phyloP scores from a whole-genome alignment of 352 stramenopile species.

The Blastocystis sp. region DNA sequence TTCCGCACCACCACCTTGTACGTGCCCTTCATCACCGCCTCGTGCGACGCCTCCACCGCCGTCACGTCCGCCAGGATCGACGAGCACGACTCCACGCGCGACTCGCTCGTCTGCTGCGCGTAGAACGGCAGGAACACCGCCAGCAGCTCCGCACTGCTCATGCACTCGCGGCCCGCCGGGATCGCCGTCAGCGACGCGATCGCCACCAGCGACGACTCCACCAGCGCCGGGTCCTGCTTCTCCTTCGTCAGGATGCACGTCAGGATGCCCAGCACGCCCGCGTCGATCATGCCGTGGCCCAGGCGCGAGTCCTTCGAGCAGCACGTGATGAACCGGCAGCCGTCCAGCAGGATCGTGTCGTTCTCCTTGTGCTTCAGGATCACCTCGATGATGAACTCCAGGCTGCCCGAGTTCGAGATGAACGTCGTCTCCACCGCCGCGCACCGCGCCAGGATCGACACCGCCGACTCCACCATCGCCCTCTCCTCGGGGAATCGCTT shows the following conservation, averaged over 20 bases:
- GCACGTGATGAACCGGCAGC: constrained; percentile 56
- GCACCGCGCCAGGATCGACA: constrained; percentile 20
- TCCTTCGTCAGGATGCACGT: constrained; percentile 56
- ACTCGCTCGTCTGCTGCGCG: background rate
- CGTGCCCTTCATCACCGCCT: constrained; percentile 26
- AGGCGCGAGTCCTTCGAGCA: constrained; percentile 54
- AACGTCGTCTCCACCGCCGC: background rate
- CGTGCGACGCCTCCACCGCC: constrained; percentile 39
- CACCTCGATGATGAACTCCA: constrained; percentile 59
- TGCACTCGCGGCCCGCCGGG: constrained; percentile 32
- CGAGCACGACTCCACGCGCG: constrained; percentile 35
- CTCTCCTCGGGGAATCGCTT: constrained; percentile 44
- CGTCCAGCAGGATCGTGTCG: constrained; percentile 50
- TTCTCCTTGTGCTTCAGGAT: constrained; percentile 42
- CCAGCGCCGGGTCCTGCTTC: constrained; percentile 31
- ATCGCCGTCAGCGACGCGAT: constrained; percentile 5
- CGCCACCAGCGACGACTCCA: constrained; percentile 42
- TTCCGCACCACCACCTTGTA: constrained; percentile 29
- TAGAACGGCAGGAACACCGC: constrained; percentile 51
- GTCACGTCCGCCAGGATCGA: constrained; percentile 30
- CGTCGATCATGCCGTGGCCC: constrained; percentile 59
- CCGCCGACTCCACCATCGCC: background rate
- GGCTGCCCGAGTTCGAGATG: constrained; percentile 25
- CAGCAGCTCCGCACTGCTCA: constrained; percentile 28
- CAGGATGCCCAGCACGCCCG: constrained; percentile 37